phyloP scores from a whole-genome alignment of 2,329 filamentous ascomycete genomes.

The Diaporthe batatas region DNA sequence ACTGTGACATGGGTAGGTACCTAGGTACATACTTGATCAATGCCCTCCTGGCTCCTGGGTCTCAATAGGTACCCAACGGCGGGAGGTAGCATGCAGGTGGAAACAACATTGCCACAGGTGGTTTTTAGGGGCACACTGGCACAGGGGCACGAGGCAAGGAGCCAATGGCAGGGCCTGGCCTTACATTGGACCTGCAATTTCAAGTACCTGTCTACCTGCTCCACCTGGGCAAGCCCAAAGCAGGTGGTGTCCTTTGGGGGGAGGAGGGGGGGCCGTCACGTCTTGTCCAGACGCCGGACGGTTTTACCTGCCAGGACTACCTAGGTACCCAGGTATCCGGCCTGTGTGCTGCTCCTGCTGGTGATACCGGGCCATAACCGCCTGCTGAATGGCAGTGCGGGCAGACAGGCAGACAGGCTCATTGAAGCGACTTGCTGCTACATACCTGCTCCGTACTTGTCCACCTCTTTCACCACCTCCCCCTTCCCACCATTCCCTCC shows the following conservation, averaged over 20 bases:
- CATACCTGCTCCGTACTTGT: conserved; percentile 10
- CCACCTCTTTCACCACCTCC: conserved; percentile 34
- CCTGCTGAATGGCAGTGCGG: conserved; percentile 7
- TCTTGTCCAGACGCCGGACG: conserved; percentile 31
- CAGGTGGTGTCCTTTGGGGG: conserved; percentile 9
- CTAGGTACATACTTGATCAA: conserved; percentile 24
- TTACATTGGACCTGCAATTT: conserved; percentile 34
- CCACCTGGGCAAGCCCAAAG: conserved; percentile 25
- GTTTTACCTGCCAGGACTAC: conserved; percentile 27
- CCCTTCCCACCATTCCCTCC: conserved; percentile 7
- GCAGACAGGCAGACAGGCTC: conserved; percentile 3
- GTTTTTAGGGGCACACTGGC: conserved; percentile 24
- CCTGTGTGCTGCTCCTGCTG: background rate
- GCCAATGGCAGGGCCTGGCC: conserved; percentile 27
- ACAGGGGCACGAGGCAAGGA: conserved; percentile 19
- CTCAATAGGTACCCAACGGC: conserved; percentile 28
- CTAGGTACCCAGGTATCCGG: conserved; percentile 8
- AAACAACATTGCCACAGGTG: conserved; percentile 29
- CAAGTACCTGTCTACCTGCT: conserved; percentile 29
- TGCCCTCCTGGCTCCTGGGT: conserved; percentile 21
- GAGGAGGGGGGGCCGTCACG: conserved; percentile 10
- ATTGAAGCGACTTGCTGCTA: conserved; percentile 19
- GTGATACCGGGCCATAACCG: background rate
- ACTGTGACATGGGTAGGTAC: background rate
- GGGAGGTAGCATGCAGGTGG: conserved; percentile 25